Evolutionary conservation across 805 yeast species (phyloP).

Genomic region (Lachancea quebecensis): DNA sequence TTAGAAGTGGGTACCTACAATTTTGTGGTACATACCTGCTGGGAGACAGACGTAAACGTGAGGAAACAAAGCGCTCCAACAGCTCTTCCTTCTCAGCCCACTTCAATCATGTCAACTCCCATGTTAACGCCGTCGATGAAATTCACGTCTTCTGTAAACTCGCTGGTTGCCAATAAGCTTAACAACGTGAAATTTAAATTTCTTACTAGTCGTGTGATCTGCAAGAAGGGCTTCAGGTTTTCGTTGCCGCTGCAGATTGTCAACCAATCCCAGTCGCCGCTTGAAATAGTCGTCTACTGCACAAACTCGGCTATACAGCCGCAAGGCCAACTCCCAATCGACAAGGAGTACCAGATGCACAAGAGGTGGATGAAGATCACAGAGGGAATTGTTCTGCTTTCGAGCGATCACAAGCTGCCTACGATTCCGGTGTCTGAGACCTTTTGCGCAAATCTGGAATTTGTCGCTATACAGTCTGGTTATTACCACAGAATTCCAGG

Average conservation of each 20-base stretch:
- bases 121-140: conserved; percentile 11
- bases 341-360: conserved; percentile 22
- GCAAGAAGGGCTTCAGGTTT: conserved; percentile 21
- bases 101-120: conserved; percentile 10
- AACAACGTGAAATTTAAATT: conserved; percentile 26
- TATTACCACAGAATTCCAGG: conserved; percentile 27
- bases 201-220: conserved; percentile 16
- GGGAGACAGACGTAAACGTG: conserved; percentile 30
- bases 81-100: conserved; percentile 5
- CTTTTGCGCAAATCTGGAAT: conserved; percentile 22
- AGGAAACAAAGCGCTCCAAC: conserved; percentile 13
- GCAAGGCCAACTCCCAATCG: conserved; percentile 14
- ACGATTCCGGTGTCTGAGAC: conserved; percentile 24
- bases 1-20: background rate
- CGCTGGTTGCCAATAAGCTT: conserved; percentile 17
- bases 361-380: conserved; percentile 19
- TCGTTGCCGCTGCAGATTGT: conserved; percentile 24
- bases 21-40: conserved; percentile 19
- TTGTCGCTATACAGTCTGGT: conserved; percentile 27
- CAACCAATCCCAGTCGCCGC: conserved; percentile 20
- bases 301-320: conserved; percentile 4
- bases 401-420: conserved; percentile 31
- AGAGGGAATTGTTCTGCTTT: conserved; percentile 27
- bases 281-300: conserved; percentile 26
- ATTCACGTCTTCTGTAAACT: conserved; percentile 12